Percentiles rank a stretch among this genome's conserved stretches.
These are phyloP conservation scores for Rhizopogon roseolus DNA, from an alignment of 768 basidiomycete genomes.

Conservation along the genomic window DNA sequence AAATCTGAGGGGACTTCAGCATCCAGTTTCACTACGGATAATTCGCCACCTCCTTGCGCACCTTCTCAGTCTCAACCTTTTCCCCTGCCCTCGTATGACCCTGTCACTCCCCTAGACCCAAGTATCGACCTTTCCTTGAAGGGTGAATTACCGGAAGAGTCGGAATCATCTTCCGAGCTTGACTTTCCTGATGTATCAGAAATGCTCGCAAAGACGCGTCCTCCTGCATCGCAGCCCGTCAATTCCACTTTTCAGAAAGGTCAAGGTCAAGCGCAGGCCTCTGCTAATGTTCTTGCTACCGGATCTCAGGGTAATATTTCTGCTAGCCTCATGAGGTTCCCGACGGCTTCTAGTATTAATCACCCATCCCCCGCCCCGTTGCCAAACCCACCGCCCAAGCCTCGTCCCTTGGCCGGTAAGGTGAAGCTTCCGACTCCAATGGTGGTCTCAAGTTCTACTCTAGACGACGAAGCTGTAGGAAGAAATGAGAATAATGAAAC, in stretches of 20 bases:
- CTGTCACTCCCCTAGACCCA: not conserved
- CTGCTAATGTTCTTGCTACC: not conserved
- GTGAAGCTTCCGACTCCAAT: no score
- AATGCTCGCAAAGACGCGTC: not conserved
- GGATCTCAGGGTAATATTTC: not conserved
- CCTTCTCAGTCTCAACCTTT: constrained; percentile 17
- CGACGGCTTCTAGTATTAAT: not conserved
- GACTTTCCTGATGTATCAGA: not conserved
- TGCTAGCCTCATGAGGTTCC: no score
- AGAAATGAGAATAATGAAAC: not conserved
- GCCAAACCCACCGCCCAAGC: not conserved
- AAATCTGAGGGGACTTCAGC: not conserved
- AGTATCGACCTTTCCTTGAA: constrained; percentile 1
- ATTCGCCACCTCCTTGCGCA: not conserved
- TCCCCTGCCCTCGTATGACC: constrained; percentile 1
- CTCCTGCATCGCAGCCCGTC: not conserved
- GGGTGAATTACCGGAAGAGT: not conserved
- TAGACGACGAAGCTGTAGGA: not conserved
- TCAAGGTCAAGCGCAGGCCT: not conserved
- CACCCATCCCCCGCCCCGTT: not conserved
- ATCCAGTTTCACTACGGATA: not conserved
- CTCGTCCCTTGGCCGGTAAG: not conserved
- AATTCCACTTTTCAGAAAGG: not conserved
- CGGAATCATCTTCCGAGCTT: constrained; percentile 1
- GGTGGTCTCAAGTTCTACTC: not conserved